phyloP scores from a whole-genome alignment of 2,329 filamentous ascomycete species.

The Aspergillus sergii region DNA sequence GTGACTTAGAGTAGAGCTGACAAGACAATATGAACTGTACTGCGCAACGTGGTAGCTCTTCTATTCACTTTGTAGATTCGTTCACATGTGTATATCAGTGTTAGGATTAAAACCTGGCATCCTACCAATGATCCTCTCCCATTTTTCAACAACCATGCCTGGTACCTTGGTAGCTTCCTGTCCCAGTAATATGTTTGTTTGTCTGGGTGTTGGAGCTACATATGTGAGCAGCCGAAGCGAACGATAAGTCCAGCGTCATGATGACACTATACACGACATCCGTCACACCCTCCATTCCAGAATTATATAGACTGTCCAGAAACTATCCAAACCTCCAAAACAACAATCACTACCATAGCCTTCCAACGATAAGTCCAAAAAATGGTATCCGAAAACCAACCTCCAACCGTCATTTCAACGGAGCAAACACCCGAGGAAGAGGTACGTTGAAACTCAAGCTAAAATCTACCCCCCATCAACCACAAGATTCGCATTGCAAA shows the following conservation, averaged over 20 bases:
- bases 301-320: not conserved
- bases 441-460: not conserved
- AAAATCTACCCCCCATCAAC: not conserved
- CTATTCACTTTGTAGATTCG: too few relatives aligned
- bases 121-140: fast-evolving
- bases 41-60: too few relatives aligned
- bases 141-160: too few relatives aligned
- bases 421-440: conserved; percentile 10
- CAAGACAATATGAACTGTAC: too few relatives aligned
- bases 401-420: conserved; percentile 8
- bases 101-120: too few relatives aligned
- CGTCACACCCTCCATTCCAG: not conserved
- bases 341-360: too few relatives aligned
- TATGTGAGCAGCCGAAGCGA: not conserved
- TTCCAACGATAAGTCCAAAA: not conserved
- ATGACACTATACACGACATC: not conserved
- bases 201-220: not conserved
- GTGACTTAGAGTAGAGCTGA: too few relatives aligned
- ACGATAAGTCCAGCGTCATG: not conserved
- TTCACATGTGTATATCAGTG: too few relatives aligned
- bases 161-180: too few relatives aligned
- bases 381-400: conserved; percentile 4
- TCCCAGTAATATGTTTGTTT: too few relatives aligned
- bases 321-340: too few relatives aligned
- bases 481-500: not conserved